Evolutionary conservation across 2,329 filamentous ascomycete species (phyloP).

Genomic region (Xylariaceae sp.): DNA sequence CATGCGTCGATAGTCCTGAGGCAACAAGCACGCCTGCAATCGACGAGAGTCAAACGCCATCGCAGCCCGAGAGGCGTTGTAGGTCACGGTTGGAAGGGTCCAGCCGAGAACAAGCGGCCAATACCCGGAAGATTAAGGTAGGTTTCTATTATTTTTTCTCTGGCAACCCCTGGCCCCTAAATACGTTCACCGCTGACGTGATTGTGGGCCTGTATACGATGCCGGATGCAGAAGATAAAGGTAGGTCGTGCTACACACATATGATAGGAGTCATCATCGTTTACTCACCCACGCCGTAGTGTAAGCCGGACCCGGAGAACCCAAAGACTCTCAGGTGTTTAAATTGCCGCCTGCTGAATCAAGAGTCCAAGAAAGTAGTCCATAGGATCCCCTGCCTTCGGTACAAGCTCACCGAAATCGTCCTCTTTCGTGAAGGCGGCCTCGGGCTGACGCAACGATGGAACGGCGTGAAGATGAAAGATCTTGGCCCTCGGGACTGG

Average conservation of each 20-base stretch:
- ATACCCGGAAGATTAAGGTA: conserved; percentile 32
- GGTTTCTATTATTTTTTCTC: not conserved
- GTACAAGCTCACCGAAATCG: conserved; percentile 45
- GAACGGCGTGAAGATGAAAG: conserved; percentile 43
- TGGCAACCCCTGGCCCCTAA: not conserved
- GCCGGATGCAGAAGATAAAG: conserved; percentile 47
- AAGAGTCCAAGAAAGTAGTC: conserved; percentile 50
- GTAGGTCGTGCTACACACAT: conserved; percentile 38
- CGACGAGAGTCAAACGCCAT: conserved; percentile 1
- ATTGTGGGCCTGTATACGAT: conserved; percentile 45
- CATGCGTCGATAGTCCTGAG: not conserved
- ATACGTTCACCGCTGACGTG: conserved; percentile 12
- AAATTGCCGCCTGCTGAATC: conserved; percentile 43
- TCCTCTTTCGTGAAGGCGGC: conserved; percentile 47
- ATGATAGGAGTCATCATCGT: not conserved
- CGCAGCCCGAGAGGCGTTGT: conserved; percentile 14
- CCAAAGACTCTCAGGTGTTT: conserved; percentile 40
- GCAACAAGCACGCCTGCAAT: not conserved
- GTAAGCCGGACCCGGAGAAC: conserved; percentile 38
- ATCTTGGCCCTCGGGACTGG: conserved; percentile 42
- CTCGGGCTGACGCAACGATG: conserved; percentile 49
- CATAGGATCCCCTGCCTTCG: conserved; percentile 49
- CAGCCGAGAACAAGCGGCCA: conserved; percentile 27
- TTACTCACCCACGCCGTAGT: conserved; percentile 35
- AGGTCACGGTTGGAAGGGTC: conserved; percentile 18